Percentiles rank a stretch among this genome's conserved stretches.
Conservation (phyloP, 1,139 yeast genomes). For the Debaryomyces coudertii region DNA sequence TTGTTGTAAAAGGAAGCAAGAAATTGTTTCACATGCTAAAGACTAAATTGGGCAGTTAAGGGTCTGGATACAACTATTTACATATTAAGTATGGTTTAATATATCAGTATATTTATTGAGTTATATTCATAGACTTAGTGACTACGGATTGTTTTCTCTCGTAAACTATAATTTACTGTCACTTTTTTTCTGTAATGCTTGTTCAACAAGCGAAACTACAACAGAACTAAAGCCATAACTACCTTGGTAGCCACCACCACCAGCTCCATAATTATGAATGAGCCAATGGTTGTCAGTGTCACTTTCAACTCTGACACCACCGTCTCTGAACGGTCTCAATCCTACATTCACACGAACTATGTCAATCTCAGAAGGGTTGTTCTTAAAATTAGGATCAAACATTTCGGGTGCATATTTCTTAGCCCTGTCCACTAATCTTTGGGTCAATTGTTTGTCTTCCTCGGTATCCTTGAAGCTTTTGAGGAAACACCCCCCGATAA, state of each 20-base stretch:
- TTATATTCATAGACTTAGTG: too few species aligned
- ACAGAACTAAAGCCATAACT: conserved; percentile 43
- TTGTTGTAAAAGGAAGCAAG: conserved; percentile 36
- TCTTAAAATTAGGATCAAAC: conserved; percentile 32
- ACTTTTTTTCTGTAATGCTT: background rate
- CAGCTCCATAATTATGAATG: conserved; percentile 56
- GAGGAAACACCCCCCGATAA: conserved; percentile 54
- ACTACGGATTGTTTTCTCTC: background rate
- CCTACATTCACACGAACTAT: conserved; percentile 48
- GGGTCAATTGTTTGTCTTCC: conserved; percentile 40
- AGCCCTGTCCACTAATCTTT: conserved; percentile 45
- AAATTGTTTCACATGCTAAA: conserved; percentile 26
- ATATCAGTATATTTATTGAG: background rate
- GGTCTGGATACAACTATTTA: background rate
- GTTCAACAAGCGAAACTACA: conserved; percentile 22
- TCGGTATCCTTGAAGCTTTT: conserved; percentile 24
- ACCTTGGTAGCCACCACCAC: conserved; percentile 58
- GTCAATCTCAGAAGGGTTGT: conserved; percentile 41
- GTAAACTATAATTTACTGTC: background rate
- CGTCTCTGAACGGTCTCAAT: conserved; percentile 50
- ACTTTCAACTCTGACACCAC: conserved; percentile 48
- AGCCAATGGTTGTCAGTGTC: conserved; percentile 37
- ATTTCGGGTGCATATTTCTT: conserved; percentile 46
- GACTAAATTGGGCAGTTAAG: conserved; percentile 22
- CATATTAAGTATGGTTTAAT: background rate